These are phyloP conservation scores for Cladobotryum protrusum DNA, from an alignment of 2,329 filamentous ascomycete species.

Conservation along the genomic window DNA sequence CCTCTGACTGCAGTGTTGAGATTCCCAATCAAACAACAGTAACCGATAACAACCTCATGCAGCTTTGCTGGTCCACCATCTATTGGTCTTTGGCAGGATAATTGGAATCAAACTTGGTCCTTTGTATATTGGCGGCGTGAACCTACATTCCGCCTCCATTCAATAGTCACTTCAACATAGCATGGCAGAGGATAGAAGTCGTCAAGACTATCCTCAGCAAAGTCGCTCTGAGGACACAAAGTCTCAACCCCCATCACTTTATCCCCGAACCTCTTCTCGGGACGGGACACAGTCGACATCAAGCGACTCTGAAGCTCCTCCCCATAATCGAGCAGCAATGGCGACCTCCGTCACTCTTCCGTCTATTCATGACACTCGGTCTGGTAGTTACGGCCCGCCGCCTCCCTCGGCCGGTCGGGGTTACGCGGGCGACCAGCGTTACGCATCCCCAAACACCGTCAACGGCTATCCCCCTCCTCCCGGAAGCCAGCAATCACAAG, in stretches of 20 bases:
- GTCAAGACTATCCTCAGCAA: constrained; percentile 31
- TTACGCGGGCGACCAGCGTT: constrained; percentile 31
- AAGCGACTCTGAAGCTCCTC: constrained; percentile 2
- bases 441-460: constrained; percentile 37
- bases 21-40: too few species aligned
- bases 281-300: constrained; percentile 31
- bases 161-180: constrained; percentile 20
- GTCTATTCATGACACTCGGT: constrained; percentile 43
- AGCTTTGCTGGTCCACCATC: constrained; percentile 6
- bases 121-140: constrained; percentile 7
- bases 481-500: constrained; percentile 19
- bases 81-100: constrained; percentile 2
- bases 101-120: constrained; percentile 15
- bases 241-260: constrained; percentile 36
- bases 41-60: not conserved
- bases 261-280: constrained; percentile 28
- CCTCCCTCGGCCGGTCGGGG: constrained; percentile 26
- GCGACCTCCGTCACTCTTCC: constrained; percentile 42
- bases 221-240: constrained; percentile 34
- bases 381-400: constrained; percentile 28
- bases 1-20: too few species aligned
- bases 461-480: constrained; percentile 42
- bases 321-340: constrained; percentile 28
- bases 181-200: constrained; percentile 35
- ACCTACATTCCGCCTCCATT: not conserved